A percentile compares a stretch with the other conserved stretches of the same genome.
Evolutionary conservation across 2,329 filamentous ascomycete species (phyloP).

Genomic region (Fusarium miscanthi): DNA sequence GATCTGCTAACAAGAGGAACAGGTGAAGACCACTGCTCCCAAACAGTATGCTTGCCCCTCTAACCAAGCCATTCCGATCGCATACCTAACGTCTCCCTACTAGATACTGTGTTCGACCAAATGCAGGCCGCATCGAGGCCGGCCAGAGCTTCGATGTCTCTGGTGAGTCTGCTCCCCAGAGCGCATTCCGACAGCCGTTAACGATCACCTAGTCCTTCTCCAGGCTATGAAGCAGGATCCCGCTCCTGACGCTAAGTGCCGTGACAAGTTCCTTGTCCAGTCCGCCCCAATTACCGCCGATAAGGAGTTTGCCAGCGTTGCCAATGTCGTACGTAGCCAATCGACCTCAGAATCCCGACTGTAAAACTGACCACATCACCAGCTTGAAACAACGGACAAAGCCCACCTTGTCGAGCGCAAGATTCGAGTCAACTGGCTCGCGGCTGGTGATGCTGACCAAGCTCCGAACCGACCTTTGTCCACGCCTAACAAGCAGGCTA

Average conservation of each 20-base stretch:
- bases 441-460: slow-evolving; percentile 60
- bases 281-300: slow-evolving; percentile 85
- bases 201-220: slow-evolving; percentile 75
- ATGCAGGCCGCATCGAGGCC: slow-evolving; percentile 94
- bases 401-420: slow-evolving; percentile 88
- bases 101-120: slow-evolving; percentile 97
- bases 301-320: slow-evolving; percentile 84
- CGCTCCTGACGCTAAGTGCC: slow-evolving; percentile 85
- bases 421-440: slow-evolving; percentile 89
- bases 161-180: slow-evolving; percentile 65
- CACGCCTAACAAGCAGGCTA: slow-evolving; percentile 57
- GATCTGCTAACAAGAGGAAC: slow-evolving; percentile 31
- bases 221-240: slow-evolving; percentile 99
- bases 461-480: slow-evolving; percentile 39
- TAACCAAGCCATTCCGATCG: slow-evolving; percentile 8
- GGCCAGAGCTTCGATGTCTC: slow-evolving; percentile 92
- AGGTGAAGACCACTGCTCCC: slow-evolving; percentile 99
- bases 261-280: slow-evolving; percentile 98
- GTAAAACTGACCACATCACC: slow-evolving; percentile 18
- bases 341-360: neutral
- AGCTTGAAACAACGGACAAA: slow-evolving; percentile 87
- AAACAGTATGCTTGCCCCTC: slow-evolving; percentile 78
- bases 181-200: slow-evolving; percentile 9
- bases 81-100: slow-evolving; percentile 31
- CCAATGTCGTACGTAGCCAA: slow-evolving; percentile 76